A percentile compares a stretch with the other conserved stretches of the same genome.
Conservation (phyloP, 768 basidiomycete genomes). For the Pholiota conissans region DNA sequence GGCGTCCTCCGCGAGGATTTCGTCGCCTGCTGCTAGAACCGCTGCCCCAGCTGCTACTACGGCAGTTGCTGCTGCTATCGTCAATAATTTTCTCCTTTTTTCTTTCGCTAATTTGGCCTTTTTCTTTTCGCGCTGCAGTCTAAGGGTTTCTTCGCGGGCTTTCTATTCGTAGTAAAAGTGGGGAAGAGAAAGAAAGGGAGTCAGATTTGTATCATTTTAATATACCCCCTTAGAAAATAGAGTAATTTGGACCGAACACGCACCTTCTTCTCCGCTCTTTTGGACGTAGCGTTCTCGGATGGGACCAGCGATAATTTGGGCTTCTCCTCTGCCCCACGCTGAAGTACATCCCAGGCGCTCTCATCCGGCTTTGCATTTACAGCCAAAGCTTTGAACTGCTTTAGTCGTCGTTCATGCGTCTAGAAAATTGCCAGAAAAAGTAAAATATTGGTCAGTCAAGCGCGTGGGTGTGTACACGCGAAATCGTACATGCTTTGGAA, state of each 20-base stretch:
- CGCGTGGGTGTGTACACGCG: slow-evolving; percentile 9
- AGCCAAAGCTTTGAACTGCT: slow-evolving; percentile 47
- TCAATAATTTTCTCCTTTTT: not conserved
- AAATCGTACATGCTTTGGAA: slow-evolving; percentile 59
- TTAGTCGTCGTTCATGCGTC: slow-evolving; percentile 66
- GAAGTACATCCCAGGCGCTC: slow-evolving; percentile 49
- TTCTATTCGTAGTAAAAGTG: too few species aligned
- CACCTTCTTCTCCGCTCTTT: slow-evolving; percentile 65
- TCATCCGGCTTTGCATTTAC: slow-evolving; percentile 36
- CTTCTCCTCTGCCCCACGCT: slow-evolving; percentile 25
- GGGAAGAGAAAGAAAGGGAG: not conserved
- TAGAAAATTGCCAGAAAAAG: slow-evolving; percentile 25
- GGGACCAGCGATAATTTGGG: slow-evolving; percentile 23
- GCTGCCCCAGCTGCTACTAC: too few species aligned
- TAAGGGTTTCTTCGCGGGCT: slow-evolving; percentile 43
- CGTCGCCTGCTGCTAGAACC: not conserved
- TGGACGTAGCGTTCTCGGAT: slow-evolving; percentile 39
- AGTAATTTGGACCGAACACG: slow-evolving; percentile 10
- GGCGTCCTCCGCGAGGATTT: not conserved
- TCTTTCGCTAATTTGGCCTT: slow-evolving; percentile 46
- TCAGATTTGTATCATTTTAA: not conserved
- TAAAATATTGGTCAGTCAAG: slow-evolving; percentile 6
- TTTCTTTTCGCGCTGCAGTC: slow-evolving; percentile 47
- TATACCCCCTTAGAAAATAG: not conserved
- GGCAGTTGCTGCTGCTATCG: too few species aligned